Conservation (phyloP, 768 basidiomycete species). For the Tephrocybe sp. region DNA sequence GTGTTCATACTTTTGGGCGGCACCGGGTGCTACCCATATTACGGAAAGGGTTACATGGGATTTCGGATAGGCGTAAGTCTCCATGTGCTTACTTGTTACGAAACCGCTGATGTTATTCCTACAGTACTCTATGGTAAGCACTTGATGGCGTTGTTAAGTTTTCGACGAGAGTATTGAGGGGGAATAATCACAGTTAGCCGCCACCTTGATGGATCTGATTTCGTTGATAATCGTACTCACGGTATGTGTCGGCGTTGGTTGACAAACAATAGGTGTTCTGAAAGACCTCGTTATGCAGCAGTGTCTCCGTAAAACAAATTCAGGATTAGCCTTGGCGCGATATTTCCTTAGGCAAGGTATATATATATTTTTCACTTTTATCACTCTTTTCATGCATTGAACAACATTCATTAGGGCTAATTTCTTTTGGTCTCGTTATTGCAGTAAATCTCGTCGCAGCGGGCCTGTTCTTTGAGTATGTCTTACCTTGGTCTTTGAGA, state of each 20-base stretch:
- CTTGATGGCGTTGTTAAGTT: not conserved
- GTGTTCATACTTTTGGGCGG: constrained; percentile 22
- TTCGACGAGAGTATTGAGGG: not conserved
- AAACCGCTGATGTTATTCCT: not conserved
- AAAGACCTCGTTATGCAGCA: constrained; percentile 16
- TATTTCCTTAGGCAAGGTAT: constrained; percentile 38
- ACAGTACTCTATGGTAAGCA: constrained; percentile 21
- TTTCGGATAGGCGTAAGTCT: constrained; percentile 31
- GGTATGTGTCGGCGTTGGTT: constrained; percentile 19
- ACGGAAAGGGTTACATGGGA: constrained; percentile 26
- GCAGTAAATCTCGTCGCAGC: constrained; percentile 27
- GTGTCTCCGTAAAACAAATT: constrained; percentile 24
- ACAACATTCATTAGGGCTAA: constrained; percentile 23
- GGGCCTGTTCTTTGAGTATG: constrained; percentile 31
- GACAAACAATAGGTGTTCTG: no score
- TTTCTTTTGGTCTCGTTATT: constrained; percentile 28
- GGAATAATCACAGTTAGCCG: constrained; percentile 24
- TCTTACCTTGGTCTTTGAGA: not conserved
- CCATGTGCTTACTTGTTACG: not conserved
- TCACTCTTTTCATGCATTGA: not conserved
- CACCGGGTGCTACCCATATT: constrained; percentile 39
- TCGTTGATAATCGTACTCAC: constrained; percentile 32
- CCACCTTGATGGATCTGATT: constrained; percentile 34
- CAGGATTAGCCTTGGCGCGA: constrained; percentile 28
- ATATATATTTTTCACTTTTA: not conserved